Conservation (phyloP, 176 grass and related monocot species). For the Zoysia pacifica region DNA sequence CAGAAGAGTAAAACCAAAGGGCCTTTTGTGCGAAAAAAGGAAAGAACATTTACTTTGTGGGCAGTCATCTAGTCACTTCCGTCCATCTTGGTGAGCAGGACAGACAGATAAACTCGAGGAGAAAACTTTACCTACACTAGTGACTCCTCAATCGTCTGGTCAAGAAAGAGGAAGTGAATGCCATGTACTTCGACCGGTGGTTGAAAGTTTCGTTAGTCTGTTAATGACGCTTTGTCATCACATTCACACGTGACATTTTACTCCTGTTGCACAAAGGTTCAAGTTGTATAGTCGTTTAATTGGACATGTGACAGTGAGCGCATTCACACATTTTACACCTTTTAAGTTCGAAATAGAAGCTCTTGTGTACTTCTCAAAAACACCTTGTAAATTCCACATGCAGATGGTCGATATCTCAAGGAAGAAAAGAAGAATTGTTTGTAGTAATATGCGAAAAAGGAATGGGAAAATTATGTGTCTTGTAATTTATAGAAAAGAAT, state of each 20-base stretch:
- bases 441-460: too few relatives aligned
- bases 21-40: neutral
- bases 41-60: too few relatives aligned
- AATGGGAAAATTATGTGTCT: too few relatives aligned
- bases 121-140: neutral
- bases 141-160: neutral
- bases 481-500: too few relatives aligned
- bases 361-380: neutral
- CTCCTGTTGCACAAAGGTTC: neutral
- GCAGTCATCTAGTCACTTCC: slow-evolving; percentile 18
- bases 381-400: neutral
- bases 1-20: neutral
- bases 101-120: neutral
- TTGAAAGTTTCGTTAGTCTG: neutral
- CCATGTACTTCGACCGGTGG: neutral
- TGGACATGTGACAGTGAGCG: neutral
- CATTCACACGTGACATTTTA: neutral
- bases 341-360: neutral
- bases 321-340: neutral
- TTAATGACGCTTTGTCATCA: neutral
- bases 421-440: neutral
- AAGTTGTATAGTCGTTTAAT: neutral
- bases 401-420: neutral
- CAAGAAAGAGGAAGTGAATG: neutral
- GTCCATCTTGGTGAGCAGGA: neutral